Conservation (phyloP, 352 stramenopile genomes). For the Pythium brachiatum region DNA sequence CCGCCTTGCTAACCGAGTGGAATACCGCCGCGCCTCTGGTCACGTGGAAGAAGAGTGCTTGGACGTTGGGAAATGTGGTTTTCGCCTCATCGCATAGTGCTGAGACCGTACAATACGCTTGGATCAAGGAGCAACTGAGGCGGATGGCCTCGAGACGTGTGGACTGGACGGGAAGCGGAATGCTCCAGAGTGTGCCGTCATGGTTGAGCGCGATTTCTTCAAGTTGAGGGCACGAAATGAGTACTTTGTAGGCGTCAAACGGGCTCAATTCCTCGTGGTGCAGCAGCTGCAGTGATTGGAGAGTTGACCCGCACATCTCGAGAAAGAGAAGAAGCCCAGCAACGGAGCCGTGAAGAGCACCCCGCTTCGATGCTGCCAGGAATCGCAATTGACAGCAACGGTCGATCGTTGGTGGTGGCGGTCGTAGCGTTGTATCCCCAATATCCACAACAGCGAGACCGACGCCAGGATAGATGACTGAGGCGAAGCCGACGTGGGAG, state of each 20-base stretch:
- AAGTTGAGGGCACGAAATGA: slow-evolving; percentile 1
- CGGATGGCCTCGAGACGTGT: not conserved
- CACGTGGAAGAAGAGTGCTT: slow-evolving; percentile 9
- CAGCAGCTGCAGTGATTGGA: not conserved
- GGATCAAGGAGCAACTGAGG: slow-evolving; percentile 7
- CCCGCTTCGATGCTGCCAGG: not conserved
- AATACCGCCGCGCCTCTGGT: slow-evolving; percentile 3
- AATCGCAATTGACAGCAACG: not conserved
- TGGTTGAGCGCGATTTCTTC: slow-evolving; percentile 1
- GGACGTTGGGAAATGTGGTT: not conserved
- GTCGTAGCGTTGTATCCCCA: too few species aligned
- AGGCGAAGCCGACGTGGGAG: not conserved
- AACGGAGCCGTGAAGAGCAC: not conserved
- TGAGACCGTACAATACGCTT: not conserved
- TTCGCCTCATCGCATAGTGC: not conserved
- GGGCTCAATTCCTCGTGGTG: not conserved
- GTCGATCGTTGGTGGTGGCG: not conserved
- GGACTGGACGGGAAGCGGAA: not conserved
- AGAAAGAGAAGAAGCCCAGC: not conserved
- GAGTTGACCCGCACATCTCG: not conserved
- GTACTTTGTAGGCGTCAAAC: not conserved
- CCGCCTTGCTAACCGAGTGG: not conserved
- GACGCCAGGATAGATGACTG: not conserved
- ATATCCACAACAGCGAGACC: not conserved
- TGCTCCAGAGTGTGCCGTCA: slow-evolving; percentile 6